Conservation (phyloP, 2,329 filamentous ascomycete genomes). For the Alternaria gansuensis region DNA sequence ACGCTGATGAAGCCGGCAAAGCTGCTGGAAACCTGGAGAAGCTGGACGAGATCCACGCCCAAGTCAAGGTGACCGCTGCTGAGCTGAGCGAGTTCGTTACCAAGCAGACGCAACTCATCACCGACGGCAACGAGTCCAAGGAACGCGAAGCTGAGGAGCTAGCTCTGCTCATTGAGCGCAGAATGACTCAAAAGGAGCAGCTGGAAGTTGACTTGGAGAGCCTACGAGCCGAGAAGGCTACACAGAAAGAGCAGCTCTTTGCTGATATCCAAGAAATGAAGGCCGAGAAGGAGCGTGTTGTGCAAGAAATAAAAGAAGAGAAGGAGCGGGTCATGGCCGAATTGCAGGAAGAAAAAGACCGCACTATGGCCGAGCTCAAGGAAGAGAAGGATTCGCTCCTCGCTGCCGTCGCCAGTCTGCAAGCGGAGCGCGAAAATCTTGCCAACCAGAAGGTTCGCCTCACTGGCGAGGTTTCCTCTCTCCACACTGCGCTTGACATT, state of each 20-base stretch:
- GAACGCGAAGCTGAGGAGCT: constrained; percentile 83
- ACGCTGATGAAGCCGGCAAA: constrained; percentile 70
- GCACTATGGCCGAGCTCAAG: constrained; percentile 45
- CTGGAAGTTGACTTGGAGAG: constrained; percentile 59
- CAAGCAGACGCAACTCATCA: constrained; percentile 76
- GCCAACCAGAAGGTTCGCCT: constrained; percentile 80
- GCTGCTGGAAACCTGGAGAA: constrained; percentile 79
- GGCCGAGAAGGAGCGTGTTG: constrained; percentile 54
- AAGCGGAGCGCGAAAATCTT: constrained; percentile 77
- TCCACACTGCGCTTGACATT: constrained; percentile 88
- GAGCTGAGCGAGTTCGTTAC: constrained; percentile 86
- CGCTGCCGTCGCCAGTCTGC: constrained; percentile 66
- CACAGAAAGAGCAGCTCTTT: constrained; percentile 69
- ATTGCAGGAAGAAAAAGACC: constrained; percentile 48
- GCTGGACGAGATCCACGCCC: constrained; percentile 86
- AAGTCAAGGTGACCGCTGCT: constrained; percentile 83
- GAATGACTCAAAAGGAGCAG: constrained; percentile 71
- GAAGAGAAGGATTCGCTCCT: constrained; percentile 58
- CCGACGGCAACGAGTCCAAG: constrained; percentile 79
- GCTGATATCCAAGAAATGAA: constrained; percentile 58
- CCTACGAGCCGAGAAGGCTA: constrained; percentile 61
- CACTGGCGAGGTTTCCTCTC: constrained; percentile 83
- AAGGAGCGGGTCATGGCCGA: constrained; percentile 54
- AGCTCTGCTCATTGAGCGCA: constrained; percentile 79
- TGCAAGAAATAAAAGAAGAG: constrained; percentile 52